Evolutionary conservation across 1,139 yeast species (phyloP), one percentile per base, ranked within the genome.

Genomic region (Candida anutae): DNA sequence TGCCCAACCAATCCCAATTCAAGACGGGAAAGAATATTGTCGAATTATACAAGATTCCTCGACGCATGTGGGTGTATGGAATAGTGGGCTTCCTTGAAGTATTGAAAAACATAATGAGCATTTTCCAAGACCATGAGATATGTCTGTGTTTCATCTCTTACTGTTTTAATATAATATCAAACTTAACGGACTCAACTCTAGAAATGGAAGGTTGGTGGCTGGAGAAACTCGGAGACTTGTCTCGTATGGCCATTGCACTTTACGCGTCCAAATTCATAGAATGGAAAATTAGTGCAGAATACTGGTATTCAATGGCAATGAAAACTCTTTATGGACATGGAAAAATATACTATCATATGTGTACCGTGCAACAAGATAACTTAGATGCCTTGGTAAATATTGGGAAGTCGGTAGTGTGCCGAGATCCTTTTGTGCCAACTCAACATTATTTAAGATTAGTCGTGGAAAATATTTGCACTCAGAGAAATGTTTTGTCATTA

Each of bases 1-100:
- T 67, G 6, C 60, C 74, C 4, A 62, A 62, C 39, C 60, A 58
- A 30, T 58, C 59, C 13, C 65, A 59, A 38, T 77, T 80, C 25
- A 77, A 75, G 48, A 76, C 87, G 0, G 88, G 90, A 3, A 75
- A 74, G 44, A 81, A 79, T 39, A 73, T 80, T 25, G 83, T 80
- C 6, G 80, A 78, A 38, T 69, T 79, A 26, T 81, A 81, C 50
- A 74, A 84, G 48, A 79, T 81, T 27, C 83, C 83, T 22, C 62
- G 88, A 39, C 60, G 90, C 40, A 66, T 81, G 65, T 81, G 90
- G 90, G 88, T 81, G 6, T 81, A 80, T 48, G 93, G 93, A 14
- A 74, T 82, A 5, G 87, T 81, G 14, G 84, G 71, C 41, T 79
- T 80, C 39, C 56, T 81, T 28, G 93, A 81, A 49, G 85, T 81